phyloP scores from a whole-genome alignment of 495 filamentous ascomycete genomes.

The Podospora conica region DNA sequence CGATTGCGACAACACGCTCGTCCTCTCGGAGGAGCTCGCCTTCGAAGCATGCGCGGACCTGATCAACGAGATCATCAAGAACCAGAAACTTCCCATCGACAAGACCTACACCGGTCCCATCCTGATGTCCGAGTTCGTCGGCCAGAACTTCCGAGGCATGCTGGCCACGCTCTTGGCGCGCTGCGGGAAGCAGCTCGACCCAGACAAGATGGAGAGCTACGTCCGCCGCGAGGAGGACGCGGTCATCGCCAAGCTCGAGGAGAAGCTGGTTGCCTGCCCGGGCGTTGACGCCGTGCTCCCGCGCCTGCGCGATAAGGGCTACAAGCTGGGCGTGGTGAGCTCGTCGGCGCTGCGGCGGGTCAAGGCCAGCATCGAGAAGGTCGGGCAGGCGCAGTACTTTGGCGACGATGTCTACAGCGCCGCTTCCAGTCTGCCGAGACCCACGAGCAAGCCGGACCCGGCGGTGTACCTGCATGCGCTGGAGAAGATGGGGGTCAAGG shows the following conservation, averaged over 20 bases:
- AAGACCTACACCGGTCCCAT: slow-evolving; percentile 72
- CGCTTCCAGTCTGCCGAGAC: slow-evolving; percentile 67
- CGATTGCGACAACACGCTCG: slow-evolving; percentile 97
- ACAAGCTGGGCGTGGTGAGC: slow-evolving; percentile 76
- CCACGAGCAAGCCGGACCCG: slow-evolving; percentile 87
- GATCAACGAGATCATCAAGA: slow-evolving; percentile 80
- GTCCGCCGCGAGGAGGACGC: slow-evolving; percentile 74
- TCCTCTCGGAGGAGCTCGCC: slow-evolving; percentile 84
- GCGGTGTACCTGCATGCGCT: slow-evolving; percentile 85
- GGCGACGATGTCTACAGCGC: slow-evolving; percentile 74
- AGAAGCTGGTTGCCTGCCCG: slow-evolving; percentile 59
- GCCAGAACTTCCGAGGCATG: slow-evolving; percentile 96
- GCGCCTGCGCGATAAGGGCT: slow-evolving; percentile 55
- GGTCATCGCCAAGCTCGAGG: slow-evolving; percentile 79
- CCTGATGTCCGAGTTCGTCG: slow-evolving; percentile 85
- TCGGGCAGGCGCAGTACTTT: slow-evolving; percentile 76
- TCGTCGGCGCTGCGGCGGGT: slow-evolving; percentile 75
- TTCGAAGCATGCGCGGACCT: slow-evolving; percentile 93
- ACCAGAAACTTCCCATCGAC: slow-evolving; percentile 47
- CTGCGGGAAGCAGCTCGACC: slow-evolving; percentile 55
- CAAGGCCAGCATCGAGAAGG: slow-evolving; percentile 72
- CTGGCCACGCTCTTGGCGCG: slow-evolving; percentile 62
- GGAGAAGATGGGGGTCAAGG: slow-evolving; percentile 64
- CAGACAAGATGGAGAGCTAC: slow-evolving; percentile 67
- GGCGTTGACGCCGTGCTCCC: slow-evolving; percentile 65